Evolutionary conservation across 2,329 filamentous ascomycete species (phyloP).

Genomic region (Aspergillus sclerotialis): DNA sequence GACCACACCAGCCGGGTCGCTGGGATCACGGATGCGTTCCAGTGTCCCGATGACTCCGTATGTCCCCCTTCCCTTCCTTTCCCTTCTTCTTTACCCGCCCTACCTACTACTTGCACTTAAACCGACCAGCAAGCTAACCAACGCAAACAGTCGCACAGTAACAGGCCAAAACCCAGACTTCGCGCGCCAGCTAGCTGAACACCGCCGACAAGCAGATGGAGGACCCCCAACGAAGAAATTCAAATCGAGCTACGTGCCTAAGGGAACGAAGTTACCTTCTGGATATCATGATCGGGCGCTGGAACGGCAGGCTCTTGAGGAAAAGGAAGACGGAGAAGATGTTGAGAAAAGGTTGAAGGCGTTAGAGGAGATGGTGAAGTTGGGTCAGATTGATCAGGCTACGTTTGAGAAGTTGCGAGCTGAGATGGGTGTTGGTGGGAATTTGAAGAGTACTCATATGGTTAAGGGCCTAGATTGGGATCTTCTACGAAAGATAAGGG

Average conservation of each 20-base stretch:
- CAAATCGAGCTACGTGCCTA: conserved; percentile 67
- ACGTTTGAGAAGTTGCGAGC: conserved; percentile 69
- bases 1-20: conserved; percentile 44
- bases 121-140: conserved; percentile 7
- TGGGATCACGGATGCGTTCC: conserved; percentile 71
- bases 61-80: conserved; percentile 25
- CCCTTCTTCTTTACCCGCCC: not conserved
- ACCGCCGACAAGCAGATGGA: conserved; percentile 45
- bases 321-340: conserved; percentile 46
- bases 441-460: conserved; percentile 72
- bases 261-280: conserved; percentile 68
- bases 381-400: conserved; percentile 72
- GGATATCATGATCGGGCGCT: conserved; percentile 82
- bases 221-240: conserved; percentile 64
- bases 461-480: conserved; percentile 89
- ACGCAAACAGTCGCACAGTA: conserved; percentile 54
- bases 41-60: conserved; percentile 94
- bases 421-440: conserved; percentile 71
- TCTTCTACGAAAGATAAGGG: conserved; percentile 45
- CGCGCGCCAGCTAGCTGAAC: conserved; percentile 74
- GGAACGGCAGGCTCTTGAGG: conserved; percentile 47
- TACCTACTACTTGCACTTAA: too few species aligned
- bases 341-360: conserved; percentile 63
- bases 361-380: conserved; percentile 72
- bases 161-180: conserved; percentile 66